Base-by-base conservation (phyloP, 1,284 basidiomycete genomes). In the Puccinia polysora region DNA sequence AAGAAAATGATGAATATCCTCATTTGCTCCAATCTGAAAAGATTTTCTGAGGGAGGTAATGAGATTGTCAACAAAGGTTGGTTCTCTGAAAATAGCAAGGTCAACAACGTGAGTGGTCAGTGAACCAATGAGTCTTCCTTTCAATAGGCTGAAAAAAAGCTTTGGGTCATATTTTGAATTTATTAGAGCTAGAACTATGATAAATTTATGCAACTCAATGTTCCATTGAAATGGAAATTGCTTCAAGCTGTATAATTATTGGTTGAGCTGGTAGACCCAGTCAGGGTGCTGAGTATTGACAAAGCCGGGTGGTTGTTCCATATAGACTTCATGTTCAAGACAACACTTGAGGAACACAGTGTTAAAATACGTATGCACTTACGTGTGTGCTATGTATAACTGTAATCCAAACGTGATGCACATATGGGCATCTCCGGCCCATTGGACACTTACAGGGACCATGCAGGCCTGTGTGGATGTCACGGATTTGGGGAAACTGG, bases 241-340 rank as follows among this genome's bases (percentile, higher is more conserved):
- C 25, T 52, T 45, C n/a, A 72, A 43, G 25, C 69, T 59, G 30
- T 72, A 72, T 18, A 72, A 25, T 43, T 7, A 53, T n/a, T 28
- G 50, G 20, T n/a, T 10, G 10, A 53, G 8, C 20, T 10, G n/a
- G 20, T 20, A 53, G 20, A 53, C 8, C 50, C 50, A 53, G 50
- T 53, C 50, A 10, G 50, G 50, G 40, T 53, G 25, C n/a, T 8
- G n/a, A 8, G 8, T n/a, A 23, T 53, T 20, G 7, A 8, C 20
- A 23, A 20, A 53, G 7, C 50, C 50, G 7, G 50, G 50, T 8
- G 50, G 50, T 28, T 53, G 50, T 20, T n/a, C 25, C 50, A 53
- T 53, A 20, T 10, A 53, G 20, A 53, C 50, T 28, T 7, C 8
- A 20, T 8, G 7, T 7, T 53, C 50, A 8, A 43, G 18, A 18